Evolutionary conservation across 768 basidiomycete species (phyloP), one percentile per base, ranked within the genome.

Genomic region (Xerocomellus intermedius): DNA sequence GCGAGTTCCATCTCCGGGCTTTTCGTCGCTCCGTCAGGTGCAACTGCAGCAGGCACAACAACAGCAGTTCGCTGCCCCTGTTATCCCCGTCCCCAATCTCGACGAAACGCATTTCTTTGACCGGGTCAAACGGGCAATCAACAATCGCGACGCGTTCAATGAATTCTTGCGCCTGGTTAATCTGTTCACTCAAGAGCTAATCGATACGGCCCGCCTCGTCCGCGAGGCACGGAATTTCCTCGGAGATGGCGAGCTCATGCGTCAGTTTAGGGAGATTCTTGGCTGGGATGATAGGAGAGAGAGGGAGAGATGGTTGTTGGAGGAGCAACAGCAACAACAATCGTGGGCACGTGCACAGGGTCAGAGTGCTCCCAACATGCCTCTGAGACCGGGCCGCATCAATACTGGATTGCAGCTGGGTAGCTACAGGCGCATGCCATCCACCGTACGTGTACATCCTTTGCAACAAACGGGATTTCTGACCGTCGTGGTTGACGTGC

Each of bases 81-180:
- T 55, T 9, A 44, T 66, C 1, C 51, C 65, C 5, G 45, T 59
- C 19, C 60, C 66, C 8, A 67, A 58, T 32, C 64, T 59, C n/a
- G 81, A 85, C 26, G 87, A 94, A 48, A 77, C 82, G 3, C 86
- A 86, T 51, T 98, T 98, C 74, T 99, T 99, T 69, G 94, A 97
- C 55, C 88, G 89, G 26, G 93, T 98, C 46, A 87, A 85, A 63
- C 82, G 82, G 16, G 77, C 81, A 1, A 74, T 93, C 42, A 85
- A 87, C 52, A 85, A 80, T 58, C 79, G 86, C 13, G 89, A 91
- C 45, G 83, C 85, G 1, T 92, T 89, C 73, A 92, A 94, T 69
- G 97, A 98, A 72, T 98, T 99, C 73, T 75, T 99, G 57, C 97
- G 94, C 67, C 77, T 98, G 42, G 82, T 98, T 61, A 98, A 98